Evolutionary conservation across 768 basidiomycete species (phyloP).

Genomic region (Plicaturopsis crispa): DNA sequence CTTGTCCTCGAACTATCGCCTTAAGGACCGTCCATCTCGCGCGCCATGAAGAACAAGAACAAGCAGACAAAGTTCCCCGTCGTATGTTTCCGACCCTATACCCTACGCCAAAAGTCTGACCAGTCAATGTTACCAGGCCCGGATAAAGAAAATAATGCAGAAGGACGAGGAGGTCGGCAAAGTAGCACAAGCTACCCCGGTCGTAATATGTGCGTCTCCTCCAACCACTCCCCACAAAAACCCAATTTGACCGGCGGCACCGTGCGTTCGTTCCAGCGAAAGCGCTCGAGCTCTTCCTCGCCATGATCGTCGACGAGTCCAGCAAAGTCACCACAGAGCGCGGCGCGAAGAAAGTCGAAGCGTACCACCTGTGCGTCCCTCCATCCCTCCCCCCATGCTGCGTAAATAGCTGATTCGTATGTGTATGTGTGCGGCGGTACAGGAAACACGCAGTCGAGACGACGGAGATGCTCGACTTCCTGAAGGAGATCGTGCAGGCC

Average conservation of each 20-base stretch:
- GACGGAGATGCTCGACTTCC: slow-evolving; percentile 86
- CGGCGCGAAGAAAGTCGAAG: slow-evolving; percentile 84
- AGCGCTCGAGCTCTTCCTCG: slow-evolving; percentile 88
- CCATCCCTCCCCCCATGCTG: slow-evolving; percentile 1
- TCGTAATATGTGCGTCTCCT: slow-evolving; percentile 95
- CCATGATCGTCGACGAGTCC: slow-evolving; percentile 74
- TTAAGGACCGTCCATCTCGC: background rate
- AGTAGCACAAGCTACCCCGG: slow-evolving; percentile 91
- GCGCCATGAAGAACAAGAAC: slow-evolving; percentile 79
- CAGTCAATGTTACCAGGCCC: slow-evolving; percentile 47
- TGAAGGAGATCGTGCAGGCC: slow-evolving; percentile 82
- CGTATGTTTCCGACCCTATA: slow-evolving; percentile 35
- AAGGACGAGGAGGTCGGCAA: slow-evolving; percentile 99
- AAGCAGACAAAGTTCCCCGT: slow-evolving; percentile 90
- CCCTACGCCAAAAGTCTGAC: background rate
- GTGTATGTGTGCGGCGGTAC: slow-evolving; percentile 3
- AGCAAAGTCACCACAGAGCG: slow-evolving; percentile 71
- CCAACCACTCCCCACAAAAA: background rate
- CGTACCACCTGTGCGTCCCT: slow-evolving; percentile 80
- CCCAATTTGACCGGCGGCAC: background rate
- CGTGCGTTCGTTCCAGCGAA: slow-evolving; percentile 58
- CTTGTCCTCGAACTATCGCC: no score
- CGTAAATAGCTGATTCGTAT: background rate
- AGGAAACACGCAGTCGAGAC: slow-evolving; percentile 92
- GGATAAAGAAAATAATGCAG: slow-evolving; percentile 99